Evolutionary conservation across 495 filamentous ascomycete species (phyloP), one percentile per base, ranked within the genome.

Genomic region (Penicillium cinerascens): DNA sequence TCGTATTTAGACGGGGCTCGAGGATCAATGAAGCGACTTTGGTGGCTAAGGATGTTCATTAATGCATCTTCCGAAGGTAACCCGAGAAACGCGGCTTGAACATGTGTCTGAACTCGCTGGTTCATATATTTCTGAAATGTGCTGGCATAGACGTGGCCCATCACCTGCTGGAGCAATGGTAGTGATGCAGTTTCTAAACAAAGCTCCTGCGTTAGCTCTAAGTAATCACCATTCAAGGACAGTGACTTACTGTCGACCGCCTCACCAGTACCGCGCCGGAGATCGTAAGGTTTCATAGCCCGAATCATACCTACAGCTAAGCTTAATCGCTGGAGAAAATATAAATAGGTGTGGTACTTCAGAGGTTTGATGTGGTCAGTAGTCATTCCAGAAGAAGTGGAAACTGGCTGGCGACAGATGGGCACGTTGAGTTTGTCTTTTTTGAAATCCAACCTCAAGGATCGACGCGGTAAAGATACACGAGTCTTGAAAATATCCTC

Each of bases 341-440:
- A 49, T 36, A 54, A 35, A 37, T 54, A 54, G 7, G 44, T 54
- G 26, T 54, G 49, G 36, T 51, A 56, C 27, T 29, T 49, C 7
- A 38, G 42, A 36, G 54, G 47, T 22, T 51, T 56, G 7, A 44
- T 52, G n/a, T 17, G 13, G 26, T 35, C 16, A 40, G 49, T 56
- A 39, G n/a, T 33, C 21, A 52, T 52, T 17, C 49, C 49, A 33
- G 39, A 40, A 42, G 29, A 26, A 17, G 40, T 47, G 11, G 23
- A 54, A 21, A 35, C 42, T 17, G 43, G 47, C 39, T 60, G 23
- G 10, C 47, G 46, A 35, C 57, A 60, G 23, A 60, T 58, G 17
- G 42, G 54, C 20, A 41, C 38, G 5, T 54, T 42, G 21, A 52
- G 48, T 20, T 42, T 38, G 22, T 22, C 40, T 29, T 35, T 29